phyloP scores from a whole-genome alignment of 768 basidiomycete genomes.

The Collybia sordida region DNA sequence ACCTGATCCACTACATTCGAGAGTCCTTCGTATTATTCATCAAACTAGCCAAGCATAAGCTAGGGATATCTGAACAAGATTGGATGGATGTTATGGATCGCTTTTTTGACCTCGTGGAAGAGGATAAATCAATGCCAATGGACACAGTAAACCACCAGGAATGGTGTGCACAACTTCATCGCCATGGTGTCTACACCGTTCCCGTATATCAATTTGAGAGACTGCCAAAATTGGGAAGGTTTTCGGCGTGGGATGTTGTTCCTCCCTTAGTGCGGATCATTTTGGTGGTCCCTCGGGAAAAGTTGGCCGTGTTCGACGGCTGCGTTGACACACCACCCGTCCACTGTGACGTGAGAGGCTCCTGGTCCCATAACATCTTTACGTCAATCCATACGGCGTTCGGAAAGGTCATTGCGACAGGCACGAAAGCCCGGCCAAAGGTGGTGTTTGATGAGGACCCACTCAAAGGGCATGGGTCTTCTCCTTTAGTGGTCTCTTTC shows the following conservation, averaged over 20 bases:
- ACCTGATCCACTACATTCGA: constrained; percentile 27
- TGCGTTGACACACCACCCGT: constrained; percentile 25
- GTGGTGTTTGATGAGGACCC: constrained; percentile 22
- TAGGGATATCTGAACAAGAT: constrained; percentile 7
- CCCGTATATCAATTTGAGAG: constrained; percentile 1
- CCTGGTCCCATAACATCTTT: constrained; percentile 21
- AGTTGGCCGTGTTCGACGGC: constrained; percentile 19
- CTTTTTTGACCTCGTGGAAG: constrained; percentile 19
- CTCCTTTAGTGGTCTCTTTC: constrained; percentile 25
- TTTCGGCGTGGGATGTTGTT: constrained; percentile 23
- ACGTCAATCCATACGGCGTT: constrained; percentile 21
- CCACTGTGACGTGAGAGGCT: constrained; percentile 20
- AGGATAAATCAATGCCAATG: constrained; percentile 24
- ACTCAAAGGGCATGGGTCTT: constrained; percentile 20
- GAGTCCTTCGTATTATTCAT: constrained; percentile 31
- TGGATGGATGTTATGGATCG: constrained; percentile 30
- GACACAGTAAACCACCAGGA: constrained; percentile 32
- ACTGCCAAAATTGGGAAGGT: constrained; percentile 12
- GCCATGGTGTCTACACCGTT: constrained; percentile 23
- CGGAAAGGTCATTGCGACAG: constrained; percentile 15
- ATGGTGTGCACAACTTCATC: constrained; percentile 28
- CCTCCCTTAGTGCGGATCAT: constrained; percentile 30
- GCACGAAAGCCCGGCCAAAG: constrained; percentile 12
- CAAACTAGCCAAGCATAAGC: constrained; percentile 19
- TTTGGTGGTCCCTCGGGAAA: constrained; percentile 28